Percentiles rank a stretch among this genome's conserved stretches.
phyloP scores from a whole-genome alignment of 208 protist species.

The Leishmania braziliensis region DNA sequence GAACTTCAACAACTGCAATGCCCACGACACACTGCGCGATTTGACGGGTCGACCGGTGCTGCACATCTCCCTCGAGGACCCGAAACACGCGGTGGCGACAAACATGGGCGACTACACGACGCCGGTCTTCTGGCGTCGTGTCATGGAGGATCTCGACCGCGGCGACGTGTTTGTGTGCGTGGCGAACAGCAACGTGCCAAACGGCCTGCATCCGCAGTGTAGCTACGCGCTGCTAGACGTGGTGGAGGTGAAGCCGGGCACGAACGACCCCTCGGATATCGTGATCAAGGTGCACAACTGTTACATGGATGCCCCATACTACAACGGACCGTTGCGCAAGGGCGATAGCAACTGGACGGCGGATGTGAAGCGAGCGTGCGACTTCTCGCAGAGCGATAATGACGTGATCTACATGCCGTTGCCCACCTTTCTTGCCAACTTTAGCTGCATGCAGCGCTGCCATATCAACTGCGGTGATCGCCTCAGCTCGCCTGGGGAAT shows the following conservation, averaged over 20 bases:
- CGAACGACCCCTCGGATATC: slow-evolving; percentile 53
- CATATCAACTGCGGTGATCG: slow-evolving; percentile 87
- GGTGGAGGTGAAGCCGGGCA: slow-evolving; percentile 42
- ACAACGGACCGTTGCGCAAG: slow-evolving; percentile 53
- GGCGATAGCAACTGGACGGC: slow-evolving; percentile 56
- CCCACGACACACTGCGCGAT: slow-evolving; percentile 83
- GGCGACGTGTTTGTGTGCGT: slow-evolving; percentile 81
- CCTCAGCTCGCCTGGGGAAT: slow-evolving; percentile 68
- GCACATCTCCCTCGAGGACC: slow-evolving; percentile 78
- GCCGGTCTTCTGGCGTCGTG: slow-evolving; percentile 67
- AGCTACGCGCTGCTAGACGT: slow-evolving; percentile 80
- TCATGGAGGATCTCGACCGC: slow-evolving; percentile 53
- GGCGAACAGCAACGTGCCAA: slow-evolving; percentile 49
- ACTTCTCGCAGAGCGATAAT: slow-evolving; percentile 44
- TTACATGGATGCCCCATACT: slow-evolving; percentile 63
- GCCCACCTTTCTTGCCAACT: slow-evolving; percentile 76
- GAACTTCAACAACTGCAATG: slow-evolving; percentile 80
- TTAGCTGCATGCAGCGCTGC: slow-evolving; percentile 83
- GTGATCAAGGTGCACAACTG: slow-evolving; percentile 80
- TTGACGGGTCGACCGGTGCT: slow-evolving; percentile 82
- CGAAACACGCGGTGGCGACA: slow-evolving; percentile 68
- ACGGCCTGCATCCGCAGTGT: slow-evolving; percentile 75
- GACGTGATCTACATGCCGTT: slow-evolving; percentile 69
- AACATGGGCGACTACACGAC: slow-evolving; percentile 76
- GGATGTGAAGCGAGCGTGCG: slow-evolving; percentile 44